Evolutionary conservation across 305 asterid genomes (phyloP), one percentile per base, ranked within the genome.

Genomic region (Fraxinus sp.): DNA sequence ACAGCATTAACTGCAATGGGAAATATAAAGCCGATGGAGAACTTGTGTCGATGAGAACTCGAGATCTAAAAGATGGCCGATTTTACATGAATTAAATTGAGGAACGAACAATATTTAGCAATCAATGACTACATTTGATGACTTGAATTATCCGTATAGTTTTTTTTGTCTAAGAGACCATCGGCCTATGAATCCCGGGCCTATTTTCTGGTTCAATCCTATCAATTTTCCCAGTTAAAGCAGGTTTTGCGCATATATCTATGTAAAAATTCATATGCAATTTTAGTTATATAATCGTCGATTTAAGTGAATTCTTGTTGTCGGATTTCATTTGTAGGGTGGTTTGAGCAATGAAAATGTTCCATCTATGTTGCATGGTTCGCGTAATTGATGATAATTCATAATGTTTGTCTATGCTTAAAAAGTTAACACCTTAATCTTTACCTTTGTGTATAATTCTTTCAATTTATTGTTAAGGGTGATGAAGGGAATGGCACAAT

Each of bases 51-150:
- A 72, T 18, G 33, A 68, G 87, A 70, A 72, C 46, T 39, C 81
- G 80, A 78, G 82, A 85, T 37, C 46, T 72, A 18, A 88, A 79
- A 39, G 75, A 79, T 80, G 84, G 64, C 55, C 80, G 73, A 3
- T 16, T 81, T 66, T 78, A 35, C 66, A 5, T n/a, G 30, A 49
- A 57, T 39, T 32, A 55, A 39, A 79, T 78, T 43, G 75, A 81
- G 79, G 75, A 78, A 78, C 33, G 33, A 41, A 73, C 71, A 35
- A 57, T 49, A 49, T 49, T 14, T 14, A 49, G 59, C 59, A 49
- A 49, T 3, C 59, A 14, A 49, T 49, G 59, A 14, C 59, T 49
- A 4, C 7, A 3, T n/a, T 14, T 14, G 20, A 49, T 7, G 52
- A 11, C 52, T 43, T 43, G 52, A 43, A 10, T 1, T 3, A 49